Conservation (phyloP, 2,329 filamentous ascomycete species). For the Graphilbum fragrans region DNA sequence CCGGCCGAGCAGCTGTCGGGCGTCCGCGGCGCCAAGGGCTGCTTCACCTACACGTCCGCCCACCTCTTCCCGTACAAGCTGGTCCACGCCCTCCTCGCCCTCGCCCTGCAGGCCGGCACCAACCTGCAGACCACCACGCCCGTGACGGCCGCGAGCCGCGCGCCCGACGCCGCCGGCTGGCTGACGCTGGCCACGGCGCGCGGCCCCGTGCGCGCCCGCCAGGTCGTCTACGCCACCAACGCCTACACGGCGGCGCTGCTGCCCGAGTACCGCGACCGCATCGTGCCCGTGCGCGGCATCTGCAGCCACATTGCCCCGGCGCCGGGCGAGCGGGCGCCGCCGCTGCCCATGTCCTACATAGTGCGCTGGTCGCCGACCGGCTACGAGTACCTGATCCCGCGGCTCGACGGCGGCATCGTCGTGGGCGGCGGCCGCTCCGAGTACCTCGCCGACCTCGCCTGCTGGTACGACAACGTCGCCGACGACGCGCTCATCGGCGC, state of each 20-base stretch:
- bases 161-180: not conserved
- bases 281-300: slow-evolving; percentile 7
- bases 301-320: slow-evolving; percentile 7
- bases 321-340: not conserved
- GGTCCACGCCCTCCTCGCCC: slow-evolving; percentile 8
- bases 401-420: slow-evolving; percentile 30
- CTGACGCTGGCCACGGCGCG: slow-evolving; percentile 11
- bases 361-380: slow-evolving; percentile 12
- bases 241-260: slow-evolving; percentile 16
- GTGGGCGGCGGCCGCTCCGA: slow-evolving; percentile 20
- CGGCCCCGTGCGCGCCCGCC: slow-evolving; percentile 10
- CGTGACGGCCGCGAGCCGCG: not conserved
- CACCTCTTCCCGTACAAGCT: slow-evolving; percentile 22
- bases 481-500: slow-evolving; percentile 29
- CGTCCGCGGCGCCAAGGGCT: slow-evolving; percentile 22
- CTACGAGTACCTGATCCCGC: slow-evolving; percentile 28
- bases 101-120: slow-evolving; percentile 19
- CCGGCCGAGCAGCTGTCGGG: slow-evolving; percentile 19
- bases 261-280: slow-evolving; percentile 10
- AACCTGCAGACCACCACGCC: slow-evolving; percentile 28
- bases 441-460: slow-evolving; percentile 18
- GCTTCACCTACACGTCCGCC: slow-evolving; percentile 17
- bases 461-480: slow-evolving; percentile 33
- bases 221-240: slow-evolving; percentile 17
- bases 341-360: slow-evolving; percentile 12